A percentile compares a stretch with the other conserved stretches of the same genome.
phyloP scores from a whole-genome alignment of 352 stramenopile genomes.

The Halophytophthora polymorphica region DNA sequence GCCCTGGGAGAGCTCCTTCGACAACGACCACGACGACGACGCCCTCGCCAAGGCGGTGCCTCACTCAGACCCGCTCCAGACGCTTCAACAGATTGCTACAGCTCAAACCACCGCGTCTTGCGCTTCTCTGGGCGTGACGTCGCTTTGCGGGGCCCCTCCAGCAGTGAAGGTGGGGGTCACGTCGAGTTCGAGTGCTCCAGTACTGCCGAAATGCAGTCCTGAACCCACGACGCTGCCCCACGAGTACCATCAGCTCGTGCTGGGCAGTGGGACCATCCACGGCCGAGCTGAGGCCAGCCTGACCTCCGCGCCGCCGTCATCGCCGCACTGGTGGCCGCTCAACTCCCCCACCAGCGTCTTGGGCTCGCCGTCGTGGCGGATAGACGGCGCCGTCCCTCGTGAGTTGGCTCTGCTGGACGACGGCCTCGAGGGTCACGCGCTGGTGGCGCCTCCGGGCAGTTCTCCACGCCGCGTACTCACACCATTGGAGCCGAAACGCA shows the following conservation, averaged over 20 bases:
- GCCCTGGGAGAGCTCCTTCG: slow-evolving; percentile 24
- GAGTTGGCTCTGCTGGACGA: slow-evolving; percentile 12
- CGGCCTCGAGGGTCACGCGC: slow-evolving; percentile 17
- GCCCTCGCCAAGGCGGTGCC: slow-evolving; percentile 18
- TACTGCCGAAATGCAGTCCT: slow-evolving; percentile 15
- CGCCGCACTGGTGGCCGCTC: background rate
- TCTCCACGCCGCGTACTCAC: slow-evolving; percentile 15
- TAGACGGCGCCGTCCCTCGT: slow-evolving; percentile 6
- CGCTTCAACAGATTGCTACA: background rate
- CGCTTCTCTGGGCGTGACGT: background rate
- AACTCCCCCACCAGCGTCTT: background rate
- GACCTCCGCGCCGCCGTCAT: too few species aligned
- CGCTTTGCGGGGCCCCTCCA: background rate
- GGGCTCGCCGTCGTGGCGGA: slow-evolving; percentile 8
- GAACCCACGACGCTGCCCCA: slow-evolving; percentile 24
- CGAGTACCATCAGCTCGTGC: slow-evolving; percentile 23
- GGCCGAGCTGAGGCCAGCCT: slow-evolving; percentile 9
- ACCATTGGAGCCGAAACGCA: slow-evolving; percentile 7
- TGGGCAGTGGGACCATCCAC: slow-evolving; percentile 13
- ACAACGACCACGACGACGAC: slow-evolving; percentile 18
- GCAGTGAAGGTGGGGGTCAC: slow-evolving; percentile 6
- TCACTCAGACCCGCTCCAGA: background rate
- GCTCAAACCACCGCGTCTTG: too few species aligned
- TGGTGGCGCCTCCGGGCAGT: slow-evolving; percentile 1
- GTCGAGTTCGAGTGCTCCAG: slow-evolving; percentile 5